Percentiles rank a stretch among this genome's conserved stretches.
Evolutionary conservation across 768 basidiomycete genomes (phyloP).

Genomic region (Rhizopogon vesiculosus): DNA sequence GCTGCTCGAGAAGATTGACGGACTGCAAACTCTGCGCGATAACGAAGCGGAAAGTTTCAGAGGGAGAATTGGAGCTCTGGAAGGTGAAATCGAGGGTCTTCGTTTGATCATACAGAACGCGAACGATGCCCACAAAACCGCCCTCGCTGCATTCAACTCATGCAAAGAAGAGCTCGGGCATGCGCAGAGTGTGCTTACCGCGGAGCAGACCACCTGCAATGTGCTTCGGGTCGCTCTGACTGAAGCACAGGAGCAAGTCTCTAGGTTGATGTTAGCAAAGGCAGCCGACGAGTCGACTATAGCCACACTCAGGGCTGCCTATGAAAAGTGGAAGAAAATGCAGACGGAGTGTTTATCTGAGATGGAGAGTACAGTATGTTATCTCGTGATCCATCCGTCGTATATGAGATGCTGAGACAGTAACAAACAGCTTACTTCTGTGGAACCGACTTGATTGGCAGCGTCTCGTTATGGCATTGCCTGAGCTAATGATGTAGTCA

Average conservation of each 20-base stretch:
- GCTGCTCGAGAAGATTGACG: slow-evolving; percentile 6
- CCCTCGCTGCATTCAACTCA: neutral
- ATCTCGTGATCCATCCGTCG: neutral
- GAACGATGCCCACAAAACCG: neutral
- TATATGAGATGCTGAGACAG: neutral
- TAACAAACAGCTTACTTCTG: neutral
- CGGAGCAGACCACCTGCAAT: neutral
- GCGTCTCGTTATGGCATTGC: neutral
- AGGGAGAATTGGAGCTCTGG: neutral
- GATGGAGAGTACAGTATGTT: slow-evolving; percentile 33
- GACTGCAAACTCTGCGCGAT: slow-evolving; percentile 3
- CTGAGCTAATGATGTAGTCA: neutral
- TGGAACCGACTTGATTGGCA: neutral
- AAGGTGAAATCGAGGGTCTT: neutral
- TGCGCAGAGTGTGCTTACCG: neutral
- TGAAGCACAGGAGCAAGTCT: slow-evolving; percentile 29
- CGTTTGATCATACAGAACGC: neutral
- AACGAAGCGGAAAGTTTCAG: neutral
- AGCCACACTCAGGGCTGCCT: slow-evolving; percentile 25
- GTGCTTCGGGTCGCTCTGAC: slow-evolving; percentile 6
- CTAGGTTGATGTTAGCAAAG: slow-evolving; percentile 27
- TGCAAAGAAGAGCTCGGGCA: neutral
- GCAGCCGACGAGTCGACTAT: slow-evolving; percentile 32
- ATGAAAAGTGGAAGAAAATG: slow-evolving; percentile 25
- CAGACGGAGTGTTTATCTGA: slow-evolving; percentile 31